Evolutionary conservation across 192 early-diverging fungal genomes (phyloP).

Genomic region (Coemansia sp.): DNA sequence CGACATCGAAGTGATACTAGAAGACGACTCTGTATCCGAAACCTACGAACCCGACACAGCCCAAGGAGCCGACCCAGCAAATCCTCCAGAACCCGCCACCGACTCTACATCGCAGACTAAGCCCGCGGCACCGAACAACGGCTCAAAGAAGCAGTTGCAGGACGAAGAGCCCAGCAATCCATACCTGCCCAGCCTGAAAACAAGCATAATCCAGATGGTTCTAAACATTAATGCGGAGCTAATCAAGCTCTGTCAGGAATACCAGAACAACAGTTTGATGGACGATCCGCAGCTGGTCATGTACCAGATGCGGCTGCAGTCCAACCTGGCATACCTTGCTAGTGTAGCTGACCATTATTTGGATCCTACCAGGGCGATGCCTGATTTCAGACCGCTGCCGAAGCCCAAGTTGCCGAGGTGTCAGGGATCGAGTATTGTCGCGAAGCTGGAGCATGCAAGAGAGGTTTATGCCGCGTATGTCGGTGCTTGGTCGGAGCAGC

Average conservation of each 20-base stretch:
- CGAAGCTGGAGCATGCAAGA: conserved; percentile 37
- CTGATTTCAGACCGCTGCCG: conserved; percentile 42
- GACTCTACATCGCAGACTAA: neutral
- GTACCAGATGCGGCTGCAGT: conserved; percentile 64
- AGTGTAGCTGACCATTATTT: conserved; percentile 59
- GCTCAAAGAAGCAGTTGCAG: conserved; percentile 7
- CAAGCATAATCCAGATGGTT: conserved; percentile 55
- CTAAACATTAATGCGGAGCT: conserved; percentile 63
- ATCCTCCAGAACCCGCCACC: neutral
- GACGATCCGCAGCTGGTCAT: conserved; percentile 56
- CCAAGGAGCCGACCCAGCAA: neutral
- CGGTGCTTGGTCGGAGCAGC: conserved; percentile 32
- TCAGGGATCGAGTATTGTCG: conserved; percentile 32
- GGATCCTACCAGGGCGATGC: conserved; percentile 38
- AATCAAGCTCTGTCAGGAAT: conserved; percentile 58
- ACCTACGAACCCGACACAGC: conserved; percentile 15
- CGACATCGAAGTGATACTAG: conserved; percentile 46
- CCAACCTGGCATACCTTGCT: conserved; percentile 62
- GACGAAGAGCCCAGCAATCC: conserved; percentile 41
- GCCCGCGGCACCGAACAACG: neutral
- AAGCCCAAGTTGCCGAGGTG: conserved; percentile 27
- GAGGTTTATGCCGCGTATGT: conserved; percentile 43
- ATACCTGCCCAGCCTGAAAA: conserved; percentile 50
- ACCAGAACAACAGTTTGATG: conserved; percentile 61
- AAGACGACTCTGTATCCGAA: conserved; percentile 43